Evolutionary conservation across 2,329 filamentous ascomycete genomes (phyloP).

Genomic region (Cytospora paraplurivora): DNA sequence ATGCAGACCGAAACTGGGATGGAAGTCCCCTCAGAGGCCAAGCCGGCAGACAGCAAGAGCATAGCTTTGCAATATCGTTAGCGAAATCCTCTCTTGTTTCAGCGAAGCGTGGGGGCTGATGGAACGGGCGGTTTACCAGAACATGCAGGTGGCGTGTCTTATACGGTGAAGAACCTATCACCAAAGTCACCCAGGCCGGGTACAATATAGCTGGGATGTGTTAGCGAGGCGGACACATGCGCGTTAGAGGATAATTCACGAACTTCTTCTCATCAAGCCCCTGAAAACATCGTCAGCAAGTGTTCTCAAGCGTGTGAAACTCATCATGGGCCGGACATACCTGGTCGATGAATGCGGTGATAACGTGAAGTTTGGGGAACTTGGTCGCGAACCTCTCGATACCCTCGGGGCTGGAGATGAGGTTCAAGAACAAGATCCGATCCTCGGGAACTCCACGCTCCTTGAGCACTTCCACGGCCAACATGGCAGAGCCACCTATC

Average conservation of each 20-base stretch:
- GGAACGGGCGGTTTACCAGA: slow-evolving; percentile 13
- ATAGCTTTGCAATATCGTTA: slow-evolving; percentile 6
- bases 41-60: neutral
- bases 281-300: slow-evolving; percentile 41
- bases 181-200: slow-evolving; percentile 95
- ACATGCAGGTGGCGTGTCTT: slow-evolving; percentile 30
- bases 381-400: slow-evolving; percentile 85
- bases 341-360: slow-evolving; percentile 94
- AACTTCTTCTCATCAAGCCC: slow-evolving; percentile 98
- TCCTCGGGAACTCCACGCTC: slow-evolving; percentile 91
- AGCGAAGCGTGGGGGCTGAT: neutral
- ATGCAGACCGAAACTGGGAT: neutral
- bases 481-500: slow-evolving; percentile 87
- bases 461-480: slow-evolving; percentile 94
- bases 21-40: neutral
- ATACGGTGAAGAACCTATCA: slow-evolving; percentile 93
- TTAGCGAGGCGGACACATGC: slow-evolving; percentile 39
- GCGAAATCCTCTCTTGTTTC: neutral
- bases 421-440: slow-evolving; percentile 91
- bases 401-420: slow-evolving; percentile 96
- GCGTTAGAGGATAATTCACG: slow-evolving; percentile 38
- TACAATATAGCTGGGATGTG: slow-evolving; percentile 77
- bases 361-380: slow-evolving; percentile 86
- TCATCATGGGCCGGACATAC: slow-evolving; percentile 40
- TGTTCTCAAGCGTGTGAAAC: neutral